Conservation (phyloP, 148 eudicot genomes). For the Amaranthus hypochondriacus region DNA sequence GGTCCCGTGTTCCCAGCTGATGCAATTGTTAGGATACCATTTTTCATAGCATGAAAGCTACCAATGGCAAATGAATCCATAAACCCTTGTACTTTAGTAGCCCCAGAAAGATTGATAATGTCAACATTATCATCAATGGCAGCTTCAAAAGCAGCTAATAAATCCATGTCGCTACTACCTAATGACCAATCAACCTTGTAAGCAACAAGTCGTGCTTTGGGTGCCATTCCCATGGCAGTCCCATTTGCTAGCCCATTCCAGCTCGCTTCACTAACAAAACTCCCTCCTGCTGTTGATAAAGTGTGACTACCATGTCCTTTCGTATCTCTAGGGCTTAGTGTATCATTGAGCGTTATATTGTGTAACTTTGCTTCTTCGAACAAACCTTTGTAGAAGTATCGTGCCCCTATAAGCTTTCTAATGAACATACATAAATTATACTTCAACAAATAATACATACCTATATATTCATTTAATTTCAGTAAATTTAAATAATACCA, state of each 20-base stretch:
- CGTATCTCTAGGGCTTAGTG: background rate
- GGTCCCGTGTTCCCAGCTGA: constrained; percentile 17
- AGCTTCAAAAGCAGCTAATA: constrained; percentile 16
- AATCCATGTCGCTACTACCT: background rate
- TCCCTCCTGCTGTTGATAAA: background rate
- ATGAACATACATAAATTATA: too few species aligned
- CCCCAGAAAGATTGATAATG: constrained; percentile 2
- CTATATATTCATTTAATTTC: too few species aligned
- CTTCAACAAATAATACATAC: too few species aligned
- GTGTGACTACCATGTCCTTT: background rate
- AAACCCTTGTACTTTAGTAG: background rate
- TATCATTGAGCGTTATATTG: background rate
- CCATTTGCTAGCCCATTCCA: background rate
- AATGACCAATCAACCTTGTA: constrained; percentile 20
- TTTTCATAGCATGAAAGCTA: constrained; percentile 14
- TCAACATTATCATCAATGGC: constrained; percentile 17
- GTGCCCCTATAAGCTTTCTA: constrained; percentile 29
- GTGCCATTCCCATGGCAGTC: constrained; percentile 3
- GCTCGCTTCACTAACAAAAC: background rate
- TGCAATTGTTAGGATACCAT: constrained; percentile 8
- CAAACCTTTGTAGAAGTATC: constrained; percentile 19
- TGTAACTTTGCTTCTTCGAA: background rate
- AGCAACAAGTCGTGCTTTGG: background rate
- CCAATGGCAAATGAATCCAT: constrained; percentile 3
- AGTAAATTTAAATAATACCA: too few species aligned